Percentiles rank a stretch among this genome's conserved stretches.
Conservation (phyloP, 2,329 filamentous ascomycete genomes). For the Diaporthe sp. region DNA sequence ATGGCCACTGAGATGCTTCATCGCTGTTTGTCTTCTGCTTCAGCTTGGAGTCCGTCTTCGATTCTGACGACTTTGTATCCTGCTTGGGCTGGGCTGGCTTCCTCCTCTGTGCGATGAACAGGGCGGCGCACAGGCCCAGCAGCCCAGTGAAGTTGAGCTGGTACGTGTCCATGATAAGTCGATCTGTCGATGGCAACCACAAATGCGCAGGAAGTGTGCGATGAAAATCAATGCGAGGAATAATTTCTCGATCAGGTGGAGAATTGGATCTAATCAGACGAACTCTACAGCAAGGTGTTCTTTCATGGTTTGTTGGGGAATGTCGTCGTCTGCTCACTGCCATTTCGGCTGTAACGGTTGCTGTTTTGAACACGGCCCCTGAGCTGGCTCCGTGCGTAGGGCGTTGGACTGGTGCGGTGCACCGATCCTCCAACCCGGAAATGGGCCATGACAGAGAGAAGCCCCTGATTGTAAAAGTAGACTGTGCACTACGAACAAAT, state of each 20-base stretch:
- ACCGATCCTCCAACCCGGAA: constrained; percentile 15
- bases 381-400: constrained; percentile 33
- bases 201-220: too few relatives aligned
- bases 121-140: constrained; percentile 50
- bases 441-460: not conserved
- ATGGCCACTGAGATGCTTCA: constrained; percentile 49
- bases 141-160: constrained; percentile 52
- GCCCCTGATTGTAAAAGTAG: not conserved
- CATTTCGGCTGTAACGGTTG: constrained; percentile 30
- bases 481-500: too few relatives aligned
- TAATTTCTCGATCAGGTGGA: not conserved
- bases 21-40: constrained; percentile 10
- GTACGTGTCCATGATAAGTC: constrained; percentile 50
- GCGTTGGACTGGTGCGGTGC: constrained; percentile 6
- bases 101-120: constrained; percentile 46
- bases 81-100: constrained; percentile 7
- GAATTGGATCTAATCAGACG: not conserved
- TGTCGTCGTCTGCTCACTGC: not conserved
- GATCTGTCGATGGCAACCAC: not conserved
- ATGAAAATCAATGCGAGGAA: not conserved
- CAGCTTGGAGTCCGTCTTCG: not conserved
- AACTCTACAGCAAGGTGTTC: constrained; percentile 13
- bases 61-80: not conserved
- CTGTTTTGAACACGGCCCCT: constrained; percentile 35
- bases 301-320: not conserved